Conservation (phyloP, 164 flowering plant species). For the Vitis rotundifolia region DNA sequence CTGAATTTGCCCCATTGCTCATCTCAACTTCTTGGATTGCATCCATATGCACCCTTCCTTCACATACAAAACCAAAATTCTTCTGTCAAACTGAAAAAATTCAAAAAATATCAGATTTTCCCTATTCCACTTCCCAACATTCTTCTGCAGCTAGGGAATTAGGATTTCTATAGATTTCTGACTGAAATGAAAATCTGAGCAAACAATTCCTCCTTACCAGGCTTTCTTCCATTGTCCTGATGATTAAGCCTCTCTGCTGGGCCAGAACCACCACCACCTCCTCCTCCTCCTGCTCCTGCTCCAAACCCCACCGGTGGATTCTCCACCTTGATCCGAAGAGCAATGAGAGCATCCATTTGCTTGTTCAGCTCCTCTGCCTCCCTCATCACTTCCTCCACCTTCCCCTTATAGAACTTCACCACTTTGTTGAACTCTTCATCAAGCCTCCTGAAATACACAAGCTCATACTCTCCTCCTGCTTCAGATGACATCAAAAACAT, state of each 20-base stretch:
- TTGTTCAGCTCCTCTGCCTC: slow-evolving; percentile 62
- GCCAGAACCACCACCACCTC: not conserved
- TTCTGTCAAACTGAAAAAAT: not conserved
- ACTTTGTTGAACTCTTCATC: slow-evolving; percentile 81
- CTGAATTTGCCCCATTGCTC: slow-evolving; percentile 25
- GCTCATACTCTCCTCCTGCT: slow-evolving; percentile 59
- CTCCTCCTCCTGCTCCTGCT: not conserved
- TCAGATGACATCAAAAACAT: slow-evolving; percentile 52
- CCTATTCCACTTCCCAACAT: too few species aligned
- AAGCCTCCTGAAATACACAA: slow-evolving; percentile 53
- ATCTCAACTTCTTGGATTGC: slow-evolving; percentile 60
- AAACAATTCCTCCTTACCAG: slow-evolving; percentile 15
- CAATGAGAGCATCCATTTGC: slow-evolving; percentile 79
- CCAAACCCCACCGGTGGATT: slow-evolving; percentile 28
- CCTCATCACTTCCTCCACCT: slow-evolving; percentile 48
- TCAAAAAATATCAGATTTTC: not conserved
- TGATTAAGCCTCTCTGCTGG: not conserved
- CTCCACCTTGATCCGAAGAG: slow-evolving; percentile 64
- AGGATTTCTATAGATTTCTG: too few species aligned
- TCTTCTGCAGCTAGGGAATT: too few species aligned
- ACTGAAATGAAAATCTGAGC: not conserved
- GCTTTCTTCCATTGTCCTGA: not conserved
- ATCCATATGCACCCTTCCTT: slow-evolving; percentile 39
- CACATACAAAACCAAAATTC: slow-evolving; percentile 5
- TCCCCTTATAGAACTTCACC: slow-evolving; percentile 45